A percentile compares a stretch with the other conserved stretches of the same genome.
phyloP scores from a whole-genome alignment of 352 stramenopile species.

The Globisporangium cylindrosporum region DNA sequence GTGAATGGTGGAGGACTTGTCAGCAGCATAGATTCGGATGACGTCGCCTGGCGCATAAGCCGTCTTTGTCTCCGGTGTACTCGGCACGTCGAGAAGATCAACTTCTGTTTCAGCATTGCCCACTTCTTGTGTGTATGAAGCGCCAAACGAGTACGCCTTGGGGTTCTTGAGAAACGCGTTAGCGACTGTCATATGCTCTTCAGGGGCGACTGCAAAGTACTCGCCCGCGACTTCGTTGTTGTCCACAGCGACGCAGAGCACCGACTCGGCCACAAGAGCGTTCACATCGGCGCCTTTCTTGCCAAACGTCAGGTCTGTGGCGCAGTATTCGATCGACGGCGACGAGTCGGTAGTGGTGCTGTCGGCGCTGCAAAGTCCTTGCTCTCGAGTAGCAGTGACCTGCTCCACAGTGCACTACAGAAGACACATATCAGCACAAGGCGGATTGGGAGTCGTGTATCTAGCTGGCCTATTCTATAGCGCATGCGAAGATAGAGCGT shows the following conservation, averaged over 20 bases:
- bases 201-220: conserved; percentile 25
- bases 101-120: background rate
- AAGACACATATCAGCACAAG: background rate
- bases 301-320: conserved; percentile 29
- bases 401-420: conserved; percentile 32
- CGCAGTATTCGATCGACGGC: conserved; percentile 39
- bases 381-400: conserved; percentile 6
- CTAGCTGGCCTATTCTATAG: too few relatives aligned
- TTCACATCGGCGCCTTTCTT: conserved; percentile 26
- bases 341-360: background rate
- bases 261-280: conserved; percentile 37
- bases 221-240: conserved; percentile 45
- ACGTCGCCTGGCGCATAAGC: conserved; percentile 29
- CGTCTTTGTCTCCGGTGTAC: background rate
- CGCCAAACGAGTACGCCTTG: conserved; percentile 31
- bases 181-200: conserved; percentile 30
- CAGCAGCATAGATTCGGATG: conserved; percentile 27
- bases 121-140: background rate
- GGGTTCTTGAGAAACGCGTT: conserved; percentile 41
- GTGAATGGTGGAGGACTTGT: conserved; percentile 4
- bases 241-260: conserved; percentile 46
- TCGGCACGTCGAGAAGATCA: background rate
- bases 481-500: background rate
- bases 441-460: background rate
- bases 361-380: conserved; percentile 26